Evolutionary conservation across 1,284 basidiomycete species (phyloP), one percentile per base, ranked within the genome.

Genomic region (Cystobasidium pallidum): DNA sequence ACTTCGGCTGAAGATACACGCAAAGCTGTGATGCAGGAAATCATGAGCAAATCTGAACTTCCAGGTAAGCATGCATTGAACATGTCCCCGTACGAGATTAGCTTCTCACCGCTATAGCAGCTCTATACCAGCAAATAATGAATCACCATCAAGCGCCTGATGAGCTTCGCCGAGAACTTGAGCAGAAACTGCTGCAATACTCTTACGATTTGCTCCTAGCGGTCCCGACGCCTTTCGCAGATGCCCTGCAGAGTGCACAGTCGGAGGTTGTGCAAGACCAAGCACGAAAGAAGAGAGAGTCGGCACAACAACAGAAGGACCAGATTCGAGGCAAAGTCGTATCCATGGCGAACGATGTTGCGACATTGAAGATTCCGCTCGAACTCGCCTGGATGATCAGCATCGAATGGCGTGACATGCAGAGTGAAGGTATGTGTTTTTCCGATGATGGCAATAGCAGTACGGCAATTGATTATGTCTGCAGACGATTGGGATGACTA

Each of bases 331-430:
- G 82, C n/a, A 87, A 91, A 75, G 83, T 94, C 3, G 85, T 90
- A 62, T 85, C 86, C 6, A 82, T 94, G 58, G 85, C 90, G 0
- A 82, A 85, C 19, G 92, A 91, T 2, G 86, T 87, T 58, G 86
- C 94, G 11, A 81, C 92, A 6, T 83, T 96, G 34, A 83, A 84
- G 34, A 84, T 92, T n/a, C 85, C 87, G 0, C 88, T 94, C 77
- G 87, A 89, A 75, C 77, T 89, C 17, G 91, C 91, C 0, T 96
- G 93, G 93, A 84, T 82, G 39, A 81, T 91, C 21, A 87, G 85
- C 74, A 83, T 98, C 49, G 92, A 98, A 78, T 87, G 88, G 76
- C 86, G 84, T 59, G 89, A 98, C 78, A 84, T 84, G 54, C 85
- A 85, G n/a, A 84, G 84, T 8, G 84, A 92, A 13, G 86, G 90